Percentiles rank a stretch among this genome's conserved stretches.
phyloP scores from a whole-genome alignment of 1,284 basidiomycete genomes.

The Malassezia psittaci region DNA sequence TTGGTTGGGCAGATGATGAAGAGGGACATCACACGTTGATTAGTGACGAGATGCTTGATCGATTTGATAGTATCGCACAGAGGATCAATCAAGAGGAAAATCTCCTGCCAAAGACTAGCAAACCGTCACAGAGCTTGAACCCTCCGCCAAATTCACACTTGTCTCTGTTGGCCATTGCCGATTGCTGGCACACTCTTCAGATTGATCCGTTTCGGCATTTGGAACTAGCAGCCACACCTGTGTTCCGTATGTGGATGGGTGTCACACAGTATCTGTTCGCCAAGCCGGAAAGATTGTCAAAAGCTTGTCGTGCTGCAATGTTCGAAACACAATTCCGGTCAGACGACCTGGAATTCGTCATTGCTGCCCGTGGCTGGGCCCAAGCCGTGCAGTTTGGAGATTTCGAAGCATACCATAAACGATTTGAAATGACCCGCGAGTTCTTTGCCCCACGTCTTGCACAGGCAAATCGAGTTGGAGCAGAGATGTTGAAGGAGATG shows the following conservation, averaged over 20 bases:
- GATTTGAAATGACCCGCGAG: conserved; percentile 66
- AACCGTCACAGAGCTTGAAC: not conserved
- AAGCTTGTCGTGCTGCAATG: conserved; percentile 56
- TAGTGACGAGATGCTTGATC: conserved; percentile 74
- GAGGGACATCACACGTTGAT: conserved; percentile 53
- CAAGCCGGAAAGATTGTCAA: conserved; percentile 48
- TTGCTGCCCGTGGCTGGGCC: conserved; percentile 85
- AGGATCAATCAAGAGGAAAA: conserved; percentile 15
- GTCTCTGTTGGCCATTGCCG: conserved; percentile 93
- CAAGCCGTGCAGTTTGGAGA: conserved; percentile 69
- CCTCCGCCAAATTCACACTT: conserved; percentile 73
- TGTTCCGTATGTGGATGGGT: conserved; percentile 93
- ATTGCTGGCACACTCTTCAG: conserved; percentile 80
- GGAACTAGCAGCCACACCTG: conserved; percentile 83
- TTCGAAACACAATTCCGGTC: conserved; percentile 71
- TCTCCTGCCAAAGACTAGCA: not conserved
- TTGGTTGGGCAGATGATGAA: conserved; percentile 53
- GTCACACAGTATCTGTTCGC: conserved; percentile 92
- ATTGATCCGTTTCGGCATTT: conserved; percentile 88
- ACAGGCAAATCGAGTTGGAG: conserved; percentile 69
- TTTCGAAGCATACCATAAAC: conserved; percentile 73
- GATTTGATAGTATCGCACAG: conserved; percentile 66
- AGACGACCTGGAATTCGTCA: conserved; percentile 84
- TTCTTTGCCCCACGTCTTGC: conserved; percentile 85
- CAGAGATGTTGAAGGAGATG: conserved; percentile 83